These are phyloP conservation scores for Thielaviopsis euricoi DNA, from an alignment of 2,329 filamentous ascomycete species.

Conservation along the genomic window DNA sequence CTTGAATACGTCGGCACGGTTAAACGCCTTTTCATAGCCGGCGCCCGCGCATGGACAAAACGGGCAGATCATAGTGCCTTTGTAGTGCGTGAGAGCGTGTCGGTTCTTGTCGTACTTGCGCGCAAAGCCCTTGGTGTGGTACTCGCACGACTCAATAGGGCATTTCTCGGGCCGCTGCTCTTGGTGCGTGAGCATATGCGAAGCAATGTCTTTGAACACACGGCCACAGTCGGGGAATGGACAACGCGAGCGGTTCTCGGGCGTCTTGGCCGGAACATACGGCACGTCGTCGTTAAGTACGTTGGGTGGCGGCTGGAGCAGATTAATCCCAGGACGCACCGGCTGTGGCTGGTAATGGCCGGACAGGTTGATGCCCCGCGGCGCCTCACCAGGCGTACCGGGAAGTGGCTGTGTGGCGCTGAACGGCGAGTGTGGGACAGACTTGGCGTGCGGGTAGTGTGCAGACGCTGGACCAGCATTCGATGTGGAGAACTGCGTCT, in stretches of 20 bases:
- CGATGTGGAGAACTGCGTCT: conserved; percentile 1
- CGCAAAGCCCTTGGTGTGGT: conserved; percentile 85
- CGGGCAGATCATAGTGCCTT: conserved; percentile 93
- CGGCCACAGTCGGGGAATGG: conserved; percentile 42
- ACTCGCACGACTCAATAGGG: conserved; percentile 83
- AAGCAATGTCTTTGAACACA: conserved; percentile 50
- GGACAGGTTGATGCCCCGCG: not conserved
- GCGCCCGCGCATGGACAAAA: conserved; percentile 86
- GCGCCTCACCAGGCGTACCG: not conserved
- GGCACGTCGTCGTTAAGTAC: not conserved
- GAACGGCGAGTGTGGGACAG: conserved; percentile 2
- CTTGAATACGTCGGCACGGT: conserved; percentile 94
- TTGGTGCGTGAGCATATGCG: conserved; percentile 94
- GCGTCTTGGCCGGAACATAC: conserved; percentile 16
- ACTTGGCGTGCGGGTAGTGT: not conserved
- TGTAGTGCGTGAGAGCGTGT: conserved; percentile 92
- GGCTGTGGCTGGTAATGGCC: conserved; percentile 5
- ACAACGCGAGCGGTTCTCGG: conserved; percentile 31
- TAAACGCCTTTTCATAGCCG: conserved; percentile 85
- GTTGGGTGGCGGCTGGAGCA: conserved; percentile 4
- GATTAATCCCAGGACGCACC: conserved; percentile 1
- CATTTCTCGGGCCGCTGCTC: conserved; percentile 91
- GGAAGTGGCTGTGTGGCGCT: not conserved
- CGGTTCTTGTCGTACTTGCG: conserved; percentile 97
- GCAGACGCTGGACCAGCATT: not conserved